Evolutionary conservation across 129 eudicot species (phyloP), one percentile per base, ranked within the genome.

Genomic region (Artemisia tridentata): DNA sequence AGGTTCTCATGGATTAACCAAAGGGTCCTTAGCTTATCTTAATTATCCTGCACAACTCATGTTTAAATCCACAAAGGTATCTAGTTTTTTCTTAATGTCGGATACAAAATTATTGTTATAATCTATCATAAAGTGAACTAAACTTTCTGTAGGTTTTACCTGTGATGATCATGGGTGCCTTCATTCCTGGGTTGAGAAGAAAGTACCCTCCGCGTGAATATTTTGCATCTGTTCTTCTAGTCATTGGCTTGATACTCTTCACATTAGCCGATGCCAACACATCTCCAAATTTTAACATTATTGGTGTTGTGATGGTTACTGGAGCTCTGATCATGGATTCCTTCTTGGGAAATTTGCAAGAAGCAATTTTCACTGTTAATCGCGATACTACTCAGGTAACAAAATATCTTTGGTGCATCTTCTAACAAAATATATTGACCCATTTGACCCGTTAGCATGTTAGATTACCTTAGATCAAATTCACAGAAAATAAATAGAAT

Each of bases 131-230:
- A 49, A 69, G 21, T 38, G 70, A 50, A 54, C 46, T 71, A 3
- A 18, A 51, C 10, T 10, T 47, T 52, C 47, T 2, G 41, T 62
- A 93, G 98, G 98, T 93, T 15, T 72, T 93, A 61, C 99, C 99
- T 20, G 99, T 93, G 56, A 90, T 93, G 99, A 81, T 93, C 38
- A 93, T 93, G 99, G 99, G 99, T 49, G 96, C 99, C 16, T 93
- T 93, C 73, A 90, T 93, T 56, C 99, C 99, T 25, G 99, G 99
- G 7, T 72, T 93, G 85, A 85, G 99, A 82, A 76, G 99, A 75
- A 93, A 85, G 76, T 93, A 93, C 54, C 99, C 99, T 2, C 75
- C 82, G 5, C 90, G 86, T 51, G 99, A 93, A 78, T 90, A 93
- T 59, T 60, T 93, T 48, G 87, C 99, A 0, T 97, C 99, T 7